A percentile compares a stretch with the other conserved stretches of the same genome.
phyloP scores from a whole-genome alignment of 2,329 filamentous ascomycete species.

The Orbilia javanica region DNA sequence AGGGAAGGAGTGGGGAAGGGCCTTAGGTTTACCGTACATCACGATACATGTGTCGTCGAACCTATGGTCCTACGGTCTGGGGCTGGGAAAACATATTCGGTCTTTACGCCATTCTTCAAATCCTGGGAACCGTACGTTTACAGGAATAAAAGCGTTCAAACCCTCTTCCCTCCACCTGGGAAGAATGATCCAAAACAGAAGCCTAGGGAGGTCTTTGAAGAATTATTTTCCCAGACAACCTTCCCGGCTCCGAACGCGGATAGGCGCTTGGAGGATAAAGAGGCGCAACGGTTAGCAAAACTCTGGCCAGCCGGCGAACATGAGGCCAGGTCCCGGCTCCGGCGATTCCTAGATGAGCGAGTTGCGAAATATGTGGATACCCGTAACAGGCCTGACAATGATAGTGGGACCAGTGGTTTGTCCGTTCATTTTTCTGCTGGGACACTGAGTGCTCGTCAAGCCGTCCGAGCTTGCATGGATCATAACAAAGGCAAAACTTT shows the following conservation, averaged over 20 bases:
- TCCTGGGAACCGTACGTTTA: slow-evolving; percentile 81
- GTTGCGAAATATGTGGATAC: slow-evolving; percentile 73
- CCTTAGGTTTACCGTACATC: slow-evolving; percentile 77
- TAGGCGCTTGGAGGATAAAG: slow-evolving; percentile 57
- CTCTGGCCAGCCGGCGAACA: slow-evolving; percentile 78
- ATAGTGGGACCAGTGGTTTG: slow-evolving; percentile 75
- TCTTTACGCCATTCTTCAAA: slow-evolving; percentile 86
- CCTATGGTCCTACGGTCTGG: slow-evolving; percentile 69
- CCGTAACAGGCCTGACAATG: slow-evolving; percentile 74
- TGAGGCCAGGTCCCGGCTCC: slow-evolving; percentile 75
- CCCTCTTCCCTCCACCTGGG: slow-evolving; percentile 72
- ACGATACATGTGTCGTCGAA: slow-evolving; percentile 85
- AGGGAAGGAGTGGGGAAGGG: slow-evolving; percentile 73
- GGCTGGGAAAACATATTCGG: slow-evolving; percentile 81
- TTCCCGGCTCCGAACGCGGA: slow-evolving; percentile 60
- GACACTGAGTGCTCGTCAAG: slow-evolving; percentile 77
- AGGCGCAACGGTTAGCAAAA: slow-evolving; percentile 63
- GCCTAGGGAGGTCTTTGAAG: slow-evolving; percentile 24
- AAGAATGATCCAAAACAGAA: slow-evolving; percentile 69
- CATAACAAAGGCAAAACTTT: slow-evolving; percentile 71
- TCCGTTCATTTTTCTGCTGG: slow-evolving; percentile 80
- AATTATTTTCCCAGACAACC: slow-evolving; percentile 21
- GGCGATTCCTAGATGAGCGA: slow-evolving; percentile 76
- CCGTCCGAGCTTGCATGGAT: slow-evolving; percentile 74
- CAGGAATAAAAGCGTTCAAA: slow-evolving; percentile 75